Evolutionary conservation across 148 eudicot genomes (phyloP).

Genomic region (Rhododendron vialii): DNA sequence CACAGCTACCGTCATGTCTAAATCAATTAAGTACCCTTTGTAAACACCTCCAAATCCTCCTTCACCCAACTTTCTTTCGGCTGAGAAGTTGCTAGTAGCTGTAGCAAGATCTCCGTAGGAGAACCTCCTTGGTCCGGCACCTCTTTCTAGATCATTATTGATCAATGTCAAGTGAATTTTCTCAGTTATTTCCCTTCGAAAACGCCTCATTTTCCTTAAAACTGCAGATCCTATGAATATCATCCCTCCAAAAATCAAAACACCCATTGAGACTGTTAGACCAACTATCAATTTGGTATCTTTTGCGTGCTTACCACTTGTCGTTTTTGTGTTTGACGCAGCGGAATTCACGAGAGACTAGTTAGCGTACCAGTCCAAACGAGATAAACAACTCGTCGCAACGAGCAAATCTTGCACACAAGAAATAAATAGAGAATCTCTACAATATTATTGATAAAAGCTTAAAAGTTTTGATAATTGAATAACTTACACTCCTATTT

Average conservation of each 20-base stretch:
- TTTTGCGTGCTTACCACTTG: background rate
- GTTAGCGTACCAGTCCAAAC: too few relatives aligned
- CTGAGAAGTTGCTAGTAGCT: constrained; percentile 21
- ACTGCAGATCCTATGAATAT: background rate
- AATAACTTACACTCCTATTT: too few relatives aligned
- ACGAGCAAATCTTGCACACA: too few relatives aligned
- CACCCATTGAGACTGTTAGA: constrained; percentile 15
- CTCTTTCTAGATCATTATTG: constrained; percentile 24
- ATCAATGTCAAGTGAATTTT: constrained; percentile 3
- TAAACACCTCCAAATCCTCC: constrained; percentile 34
- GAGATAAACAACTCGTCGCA: too few relatives aligned
- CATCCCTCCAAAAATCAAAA: constrained; percentile 9
- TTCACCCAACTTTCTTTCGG: constrained; percentile 20
- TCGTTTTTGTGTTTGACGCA: background rate
- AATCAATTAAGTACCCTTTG: constrained; percentile 12
- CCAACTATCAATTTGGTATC: constrained; percentile 12
- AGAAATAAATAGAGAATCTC: too few relatives aligned
- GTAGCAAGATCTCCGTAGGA: constrained; percentile 8
- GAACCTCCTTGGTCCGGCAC: constrained; percentile 24
- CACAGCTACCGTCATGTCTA: constrained; percentile 18
- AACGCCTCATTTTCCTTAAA: background rate
- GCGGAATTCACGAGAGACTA: too few relatives aligned
- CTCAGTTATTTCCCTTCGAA: background rate
- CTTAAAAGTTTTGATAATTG: too few relatives aligned
- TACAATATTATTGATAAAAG: too few relatives aligned